These are phyloP conservation scores for Candida orba DNA, from an alignment of 805 yeast species.

Conservation along the genomic window DNA sequence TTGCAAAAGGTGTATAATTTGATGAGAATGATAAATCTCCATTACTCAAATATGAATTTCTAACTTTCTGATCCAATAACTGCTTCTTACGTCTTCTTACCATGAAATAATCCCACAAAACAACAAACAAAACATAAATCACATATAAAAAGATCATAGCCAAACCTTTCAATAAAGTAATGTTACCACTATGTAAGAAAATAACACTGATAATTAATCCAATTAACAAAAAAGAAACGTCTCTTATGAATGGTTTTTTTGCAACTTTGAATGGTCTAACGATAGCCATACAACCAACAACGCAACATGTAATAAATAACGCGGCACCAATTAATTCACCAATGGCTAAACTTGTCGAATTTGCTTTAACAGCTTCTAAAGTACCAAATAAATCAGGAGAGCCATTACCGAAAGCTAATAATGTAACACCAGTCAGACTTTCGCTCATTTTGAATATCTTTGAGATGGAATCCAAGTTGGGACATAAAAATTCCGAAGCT, in stretches of 20 bases:
- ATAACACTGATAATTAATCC: conserved; percentile 41
- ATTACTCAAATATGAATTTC: conserved; percentile 14
- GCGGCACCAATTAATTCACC: conserved; percentile 94
- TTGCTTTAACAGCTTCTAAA: conserved; percentile 68
- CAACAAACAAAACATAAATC: conserved; percentile 47
- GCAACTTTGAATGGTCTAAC: conserved; percentile 61
- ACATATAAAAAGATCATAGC: conserved; percentile 51
- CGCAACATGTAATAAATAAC: conserved; percentile 74
- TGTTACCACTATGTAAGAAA: conserved; percentile 48
- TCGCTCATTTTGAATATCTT: conserved; percentile 60
- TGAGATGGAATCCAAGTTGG: conserved; percentile 69
- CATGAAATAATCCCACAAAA: conserved; percentile 21
- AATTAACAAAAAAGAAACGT: conserved; percentile 55
- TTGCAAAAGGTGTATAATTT: conserved; percentile 5
- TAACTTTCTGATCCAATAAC: conserved; percentile 18
- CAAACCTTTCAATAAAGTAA: conserved; percentile 50
- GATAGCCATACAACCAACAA: conserved; percentile 74
- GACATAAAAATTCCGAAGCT: conserved; percentile 79
- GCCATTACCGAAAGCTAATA: conserved; percentile 88
- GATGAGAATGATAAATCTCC: conserved; percentile 4
- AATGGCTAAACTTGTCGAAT: conserved; percentile 68
- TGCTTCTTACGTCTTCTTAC: conserved; percentile 13
- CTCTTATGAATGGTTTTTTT: conserved; percentile 22
- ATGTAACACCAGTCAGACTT: conserved; percentile 77
- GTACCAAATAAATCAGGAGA: conserved; percentile 87